Evolutionary conservation across 2,329 filamentous ascomycete genomes (phyloP).

Genomic region (Talaromyces verruculosus): DNA sequence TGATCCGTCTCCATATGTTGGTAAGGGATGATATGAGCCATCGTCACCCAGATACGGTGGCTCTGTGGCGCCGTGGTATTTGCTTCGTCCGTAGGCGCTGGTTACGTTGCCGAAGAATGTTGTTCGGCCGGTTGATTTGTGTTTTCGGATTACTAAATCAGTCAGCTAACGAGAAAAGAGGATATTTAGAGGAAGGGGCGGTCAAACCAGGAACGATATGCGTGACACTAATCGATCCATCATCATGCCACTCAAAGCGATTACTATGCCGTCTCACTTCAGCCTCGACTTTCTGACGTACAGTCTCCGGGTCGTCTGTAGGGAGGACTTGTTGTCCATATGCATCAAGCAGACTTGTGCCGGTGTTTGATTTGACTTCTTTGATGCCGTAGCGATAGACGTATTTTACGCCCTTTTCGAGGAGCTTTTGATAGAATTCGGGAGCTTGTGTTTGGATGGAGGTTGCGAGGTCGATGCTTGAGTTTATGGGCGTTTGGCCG

Average conservation of each 20-base stretch:
- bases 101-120: neutral
- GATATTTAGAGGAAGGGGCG: neutral
- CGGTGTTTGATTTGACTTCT: neutral
- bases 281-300: neutral
- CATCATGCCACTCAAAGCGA: neutral
- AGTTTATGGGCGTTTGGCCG: neutral
- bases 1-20: neutral
- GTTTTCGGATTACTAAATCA: neutral
- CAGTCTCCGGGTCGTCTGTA: neutral
- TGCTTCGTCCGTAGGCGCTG: neutral
- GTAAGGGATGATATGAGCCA: neutral
- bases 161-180: neutral
- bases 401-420: neutral
- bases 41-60: neutral
- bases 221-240: neutral
- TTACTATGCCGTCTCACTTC: neutral
- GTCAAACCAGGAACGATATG: neutral
- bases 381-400: neutral
- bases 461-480: neutral
- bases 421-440: neutral
- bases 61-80: neutral
- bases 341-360: neutral
- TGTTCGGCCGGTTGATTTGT: neutral
- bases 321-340: neutral
- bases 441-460: neutral